phyloP scores from a whole-genome alignment of 352 stramenopile species.

The Phytopythium chamaehyphon region DNA sequence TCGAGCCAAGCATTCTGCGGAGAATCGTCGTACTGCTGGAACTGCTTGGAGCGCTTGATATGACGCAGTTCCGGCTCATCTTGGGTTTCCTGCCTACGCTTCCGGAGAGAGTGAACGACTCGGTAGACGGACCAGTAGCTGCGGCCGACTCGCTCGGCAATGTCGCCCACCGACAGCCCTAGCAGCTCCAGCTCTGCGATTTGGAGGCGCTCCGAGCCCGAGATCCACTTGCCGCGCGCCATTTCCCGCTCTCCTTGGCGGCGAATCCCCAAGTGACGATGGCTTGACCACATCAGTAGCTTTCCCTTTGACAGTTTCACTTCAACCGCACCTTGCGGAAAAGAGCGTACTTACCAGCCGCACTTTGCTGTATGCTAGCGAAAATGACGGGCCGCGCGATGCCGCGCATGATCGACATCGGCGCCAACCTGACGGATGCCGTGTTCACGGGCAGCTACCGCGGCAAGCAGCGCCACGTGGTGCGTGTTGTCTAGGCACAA shows the following conservation, averaged over 20 bases:
- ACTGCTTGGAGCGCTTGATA: not conserved
- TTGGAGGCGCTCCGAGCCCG: constrained; percentile 27
- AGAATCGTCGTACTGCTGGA: too few species aligned
- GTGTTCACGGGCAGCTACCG: constrained; percentile 91
- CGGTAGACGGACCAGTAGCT: constrained; percentile 38
- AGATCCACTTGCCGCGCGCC: constrained; percentile 37
- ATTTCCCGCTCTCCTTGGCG: constrained; percentile 14
- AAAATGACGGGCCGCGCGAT: not conserved
- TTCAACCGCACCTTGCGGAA: constrained; percentile 8
- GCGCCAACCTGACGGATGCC: constrained; percentile 92
- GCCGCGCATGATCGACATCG: constrained; percentile 87
- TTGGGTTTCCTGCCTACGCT: constrained; percentile 8
- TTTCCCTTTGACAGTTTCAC: constrained; percentile 8
- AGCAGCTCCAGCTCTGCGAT: constrained; percentile 37
- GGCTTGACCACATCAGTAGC: too few species aligned
- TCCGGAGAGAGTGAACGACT: constrained; percentile 14
- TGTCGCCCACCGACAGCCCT: constrained; percentile 28
- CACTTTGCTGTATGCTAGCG: not conserved
- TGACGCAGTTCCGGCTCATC: not conserved
- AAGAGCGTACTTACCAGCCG: too few species aligned
- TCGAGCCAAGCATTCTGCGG: too few species aligned
- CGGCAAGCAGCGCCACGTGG: constrained; percentile 85
- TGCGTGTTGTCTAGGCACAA: constrained; percentile 12
- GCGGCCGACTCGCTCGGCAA: constrained; percentile 28
- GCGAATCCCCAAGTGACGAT: too few species aligned